Conservation (phyloP, 2,329 filamentous ascomycete species). For the Fusarium sp. region DNA sequence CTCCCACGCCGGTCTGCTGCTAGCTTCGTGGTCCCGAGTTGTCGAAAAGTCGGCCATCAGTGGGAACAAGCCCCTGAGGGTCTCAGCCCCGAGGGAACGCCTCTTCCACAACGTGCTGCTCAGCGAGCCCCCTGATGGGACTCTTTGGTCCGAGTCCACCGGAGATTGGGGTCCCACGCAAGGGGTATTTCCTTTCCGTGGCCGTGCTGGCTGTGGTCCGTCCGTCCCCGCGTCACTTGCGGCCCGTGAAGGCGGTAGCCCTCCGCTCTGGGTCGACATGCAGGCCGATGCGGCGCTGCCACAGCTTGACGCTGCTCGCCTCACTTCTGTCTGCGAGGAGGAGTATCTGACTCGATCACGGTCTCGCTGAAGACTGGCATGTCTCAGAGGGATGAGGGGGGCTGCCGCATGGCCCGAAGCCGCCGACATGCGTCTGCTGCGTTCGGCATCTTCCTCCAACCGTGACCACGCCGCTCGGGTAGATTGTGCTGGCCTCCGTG, state of each 20-base stretch:
- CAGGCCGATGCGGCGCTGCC: constrained; percentile 13
- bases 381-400: constrained; percentile 36
- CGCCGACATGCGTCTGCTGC: neutral
- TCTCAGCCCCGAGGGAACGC: constrained; percentile 35
- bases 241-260: constrained; percentile 2
- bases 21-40: constrained; percentile 14
- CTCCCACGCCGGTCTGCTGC: constrained; percentile 17
- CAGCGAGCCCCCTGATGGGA: constrained; percentile 12
- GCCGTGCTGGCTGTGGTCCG: neutral
- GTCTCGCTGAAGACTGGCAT: constrained; percentile 33
- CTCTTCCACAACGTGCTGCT: constrained; percentile 30
- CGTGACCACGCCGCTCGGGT: neutral
- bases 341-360: neutral
- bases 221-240: constrained; percentile 1
- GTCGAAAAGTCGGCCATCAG: constrained; percentile 26
- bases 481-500: neutral
- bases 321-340: neutral
- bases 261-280: constrained; percentile 11
- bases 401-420: constrained; percentile 6
- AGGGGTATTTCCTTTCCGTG: constrained; percentile 3
- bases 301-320: constrained; percentile 14
- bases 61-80: constrained; percentile 32
- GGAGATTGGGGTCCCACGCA: constrained; percentile 7
- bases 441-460: neutral
- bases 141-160: neutral